Evolutionary conservation across 164 flowering plant genomes (phyloP), one percentile per base, ranked within the genome.

Genomic region (Magnolia changhungtana): DNA sequence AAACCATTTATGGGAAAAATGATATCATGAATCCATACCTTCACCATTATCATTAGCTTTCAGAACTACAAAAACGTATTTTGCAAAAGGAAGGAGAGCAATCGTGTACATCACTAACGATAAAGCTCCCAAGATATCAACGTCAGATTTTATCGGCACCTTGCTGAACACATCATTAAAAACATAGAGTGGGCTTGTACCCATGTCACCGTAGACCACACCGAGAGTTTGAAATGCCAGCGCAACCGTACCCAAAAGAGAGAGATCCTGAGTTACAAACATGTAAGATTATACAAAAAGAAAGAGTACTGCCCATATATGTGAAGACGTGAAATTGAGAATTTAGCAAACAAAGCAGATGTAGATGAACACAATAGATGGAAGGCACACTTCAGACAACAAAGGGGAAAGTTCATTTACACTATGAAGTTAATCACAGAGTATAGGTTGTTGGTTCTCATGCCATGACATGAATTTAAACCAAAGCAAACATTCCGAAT

Each of bases 41-140:
- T 96, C 99, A 8, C 99, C 99, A 80, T 89, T 96, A 78, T 94
- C 98, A 82, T 96, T 96, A 75, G 98, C 99, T 86, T 88, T 94
- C 70, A 96, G 97, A 81, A 96, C 98, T 31, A 96, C 85, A 74
- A 94, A 96, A 50, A 96, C 92, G 63, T 96, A 96, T 76, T 96
- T 96, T 20, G 90, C 87, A 52, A 96, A 84, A 72, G 99, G 99
- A 77, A 96, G 72, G 73, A 96, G 91, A 24, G 99, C 94, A 82
- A 96, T 96, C 55, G 99, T 96, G 84, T 96, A 96, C 82, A 96
- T 88, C 21, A 96, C 98, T 69, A 96, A 74, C 1, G 98, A 96
- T 68, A 96, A 84, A 52, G 99, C 97, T 74, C 99, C 99, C 85
- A 96, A 79, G 77, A 96, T 84, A 78, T 96, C 99, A 76, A 89